Conservation (phyloP, 2,329 filamentous ascomycete genomes). For the Trichoderma oligosporum region DNA sequence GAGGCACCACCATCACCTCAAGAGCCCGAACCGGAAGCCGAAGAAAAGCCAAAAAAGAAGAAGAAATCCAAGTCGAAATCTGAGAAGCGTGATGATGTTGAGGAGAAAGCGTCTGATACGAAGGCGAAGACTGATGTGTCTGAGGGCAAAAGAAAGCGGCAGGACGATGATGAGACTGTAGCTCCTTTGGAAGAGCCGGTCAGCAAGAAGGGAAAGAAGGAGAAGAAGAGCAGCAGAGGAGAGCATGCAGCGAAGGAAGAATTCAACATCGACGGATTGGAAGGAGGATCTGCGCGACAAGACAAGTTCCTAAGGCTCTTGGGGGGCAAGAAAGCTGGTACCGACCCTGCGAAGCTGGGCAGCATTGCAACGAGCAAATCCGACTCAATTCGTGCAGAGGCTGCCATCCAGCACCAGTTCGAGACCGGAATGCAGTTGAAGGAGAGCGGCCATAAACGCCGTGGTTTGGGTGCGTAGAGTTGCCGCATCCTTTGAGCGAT, state of each 20-base stretch:
- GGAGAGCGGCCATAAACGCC: slow-evolving; percentile 47
- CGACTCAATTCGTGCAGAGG: slow-evolving; percentile 42
- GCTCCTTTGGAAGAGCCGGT: slow-evolving; percentile 22
- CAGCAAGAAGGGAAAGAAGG: slow-evolving; percentile 23
- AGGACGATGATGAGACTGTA: slow-evolving; percentile 12
- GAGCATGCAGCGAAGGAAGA: slow-evolving; percentile 35
- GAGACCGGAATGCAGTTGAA: slow-evolving; percentile 55
- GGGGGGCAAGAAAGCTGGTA: slow-evolving; percentile 47
- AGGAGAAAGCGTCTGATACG: not conserved
- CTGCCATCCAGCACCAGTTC: slow-evolving; percentile 55
- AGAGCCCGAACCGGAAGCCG: not conserved
- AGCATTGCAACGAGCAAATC: slow-evolving; percentile 29
- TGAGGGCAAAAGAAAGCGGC: slow-evolving; percentile 18
- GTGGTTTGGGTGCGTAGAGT: slow-evolving; percentile 49
- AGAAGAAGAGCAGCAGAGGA: slow-evolving; percentile 26
- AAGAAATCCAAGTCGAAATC: slow-evolving; percentile 7
- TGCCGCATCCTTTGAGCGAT: not conserved
- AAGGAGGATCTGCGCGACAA: slow-evolving; percentile 49
- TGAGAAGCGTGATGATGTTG: not conserved
- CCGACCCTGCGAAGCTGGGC: slow-evolving; percentile 23
- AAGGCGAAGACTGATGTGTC: slow-evolving; percentile 17
- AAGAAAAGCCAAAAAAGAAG: not conserved
- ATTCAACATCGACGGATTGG: slow-evolving; percentile 52
- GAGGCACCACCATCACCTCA: not conserved
- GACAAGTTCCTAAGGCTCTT: slow-evolving; percentile 56